phyloP scores from a whole-genome alignment of 116 monocot genomes.

The Papilionanthe hybrid region DNA sequence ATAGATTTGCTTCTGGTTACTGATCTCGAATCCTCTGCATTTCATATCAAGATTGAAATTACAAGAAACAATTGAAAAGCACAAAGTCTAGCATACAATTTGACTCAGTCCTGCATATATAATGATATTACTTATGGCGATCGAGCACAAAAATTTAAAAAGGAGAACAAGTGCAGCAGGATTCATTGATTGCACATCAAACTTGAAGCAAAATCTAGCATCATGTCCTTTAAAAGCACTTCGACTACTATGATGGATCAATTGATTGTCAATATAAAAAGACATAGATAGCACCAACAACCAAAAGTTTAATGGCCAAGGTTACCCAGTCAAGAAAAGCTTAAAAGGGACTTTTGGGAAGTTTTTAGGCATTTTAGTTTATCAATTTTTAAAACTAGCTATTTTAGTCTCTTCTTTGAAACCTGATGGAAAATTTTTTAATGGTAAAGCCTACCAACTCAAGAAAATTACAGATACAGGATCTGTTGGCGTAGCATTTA shows the following conservation, averaged over 20 bases:
- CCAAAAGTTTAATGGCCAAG: background rate
- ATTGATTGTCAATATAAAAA: background rate
- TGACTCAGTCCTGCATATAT: background rate
- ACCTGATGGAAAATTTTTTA: too few relatives aligned
- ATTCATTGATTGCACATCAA: background rate
- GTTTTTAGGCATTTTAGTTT: too few relatives aligned
- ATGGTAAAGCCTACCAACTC: too few relatives aligned
- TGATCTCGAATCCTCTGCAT: conserved; percentile 32
- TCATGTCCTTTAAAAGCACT: background rate
- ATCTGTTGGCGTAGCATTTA: too few relatives aligned
- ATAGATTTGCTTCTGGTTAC: conserved; percentile 13
- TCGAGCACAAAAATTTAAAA: background rate
- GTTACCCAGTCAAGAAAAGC: too few relatives aligned
- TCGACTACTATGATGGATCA: background rate
- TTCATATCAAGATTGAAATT: background rate
- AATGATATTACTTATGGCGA: background rate
- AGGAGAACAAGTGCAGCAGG: background rate
- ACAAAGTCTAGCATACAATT: background rate
- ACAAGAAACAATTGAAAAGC: background rate
- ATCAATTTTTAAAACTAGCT: too few relatives aligned
- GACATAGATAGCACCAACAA: background rate
- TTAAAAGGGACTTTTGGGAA: too few relatives aligned
- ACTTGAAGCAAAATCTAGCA: background rate
- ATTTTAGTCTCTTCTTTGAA: too few relatives aligned
- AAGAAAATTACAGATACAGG: too few relatives aligned